These are phyloP conservation scores for Globisporangium yorkense DNA, from an alignment of 352 stramenopile genomes.

Conservation along the genomic window DNA sequence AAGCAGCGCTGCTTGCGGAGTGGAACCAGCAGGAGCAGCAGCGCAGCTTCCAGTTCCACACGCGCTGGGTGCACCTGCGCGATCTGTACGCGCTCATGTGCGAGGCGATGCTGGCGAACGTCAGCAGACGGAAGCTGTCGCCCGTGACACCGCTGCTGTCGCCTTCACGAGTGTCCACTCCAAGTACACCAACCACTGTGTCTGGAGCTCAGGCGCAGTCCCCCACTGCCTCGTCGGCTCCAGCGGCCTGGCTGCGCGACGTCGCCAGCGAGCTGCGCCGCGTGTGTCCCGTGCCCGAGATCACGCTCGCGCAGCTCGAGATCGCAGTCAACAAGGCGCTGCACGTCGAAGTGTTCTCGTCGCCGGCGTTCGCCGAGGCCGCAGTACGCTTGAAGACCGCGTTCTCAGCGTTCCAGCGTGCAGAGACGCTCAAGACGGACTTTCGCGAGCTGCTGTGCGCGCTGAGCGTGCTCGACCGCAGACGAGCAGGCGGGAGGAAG, in stretches of 20 bases:
- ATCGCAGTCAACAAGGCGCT: slow-evolving; percentile 25
- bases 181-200: background rate
- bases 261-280: slow-evolving; percentile 25
- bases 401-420: slow-evolving; percentile 30
- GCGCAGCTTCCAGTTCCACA: slow-evolving; percentile 27
- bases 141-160: background rate
- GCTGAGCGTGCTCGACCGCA: slow-evolving; percentile 42
- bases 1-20: slow-evolving; percentile 15
- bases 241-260: slow-evolving; percentile 24
- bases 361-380: slow-evolving; percentile 7
- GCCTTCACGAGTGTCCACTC: background rate
- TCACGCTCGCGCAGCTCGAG: slow-evolving; percentile 38
- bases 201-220: background rate
- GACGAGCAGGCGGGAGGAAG: slow-evolving; percentile 35
- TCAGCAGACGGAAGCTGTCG: background rate
- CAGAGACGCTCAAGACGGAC: slow-evolving; percentile 22
- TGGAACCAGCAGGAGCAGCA: slow-evolving; percentile 30
- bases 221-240: slow-evolving; percentile 1
- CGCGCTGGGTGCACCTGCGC: slow-evolving; percentile 38
- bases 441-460: slow-evolving; percentile 41
- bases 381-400: slow-evolving; percentile 16
- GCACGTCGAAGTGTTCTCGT: slow-evolving; percentile 9
- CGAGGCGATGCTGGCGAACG: slow-evolving; percentile 14
- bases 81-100: slow-evolving; percentile 37
- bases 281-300: slow-evolving; percentile 15